Conservation (phyloP, 192 early-diverging fungal species). For the Linnemannia zychae region DNA sequence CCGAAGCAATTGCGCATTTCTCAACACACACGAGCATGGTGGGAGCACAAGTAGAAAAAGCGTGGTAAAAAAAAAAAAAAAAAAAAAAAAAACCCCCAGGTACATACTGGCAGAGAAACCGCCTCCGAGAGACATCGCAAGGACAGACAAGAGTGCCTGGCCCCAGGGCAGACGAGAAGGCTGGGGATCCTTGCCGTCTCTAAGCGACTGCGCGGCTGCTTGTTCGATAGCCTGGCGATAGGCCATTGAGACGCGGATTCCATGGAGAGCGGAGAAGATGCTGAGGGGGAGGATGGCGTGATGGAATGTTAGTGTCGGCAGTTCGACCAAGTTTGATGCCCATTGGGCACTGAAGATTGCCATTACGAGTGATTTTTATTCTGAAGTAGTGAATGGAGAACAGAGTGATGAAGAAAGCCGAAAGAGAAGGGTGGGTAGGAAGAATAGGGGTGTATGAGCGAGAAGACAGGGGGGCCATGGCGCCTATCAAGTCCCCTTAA, state of each 20-base stretch:
- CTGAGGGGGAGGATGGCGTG: constrained; percentile 45
- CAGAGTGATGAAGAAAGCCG: background rate
- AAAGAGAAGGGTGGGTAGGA: background rate
- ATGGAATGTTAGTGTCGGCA: constrained; percentile 51
- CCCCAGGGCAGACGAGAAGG: constrained; percentile 28
- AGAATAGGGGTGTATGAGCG: background rate
- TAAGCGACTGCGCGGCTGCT: constrained; percentile 39
- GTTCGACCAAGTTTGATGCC: constrained; percentile 39
- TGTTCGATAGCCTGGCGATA: constrained; percentile 48
- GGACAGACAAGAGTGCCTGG: constrained; percentile 43
- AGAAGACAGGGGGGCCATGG: background rate
- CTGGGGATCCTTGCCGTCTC: constrained; percentile 14
- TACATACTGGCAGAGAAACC: constrained; percentile 45
- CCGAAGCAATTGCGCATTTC: background rate
- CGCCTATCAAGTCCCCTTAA: background rate
- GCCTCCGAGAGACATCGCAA: constrained; percentile 46
- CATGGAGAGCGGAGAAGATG: constrained; percentile 48
- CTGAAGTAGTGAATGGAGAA: background rate
- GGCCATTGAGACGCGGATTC: constrained; percentile 47
- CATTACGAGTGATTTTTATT: constrained; percentile 8
- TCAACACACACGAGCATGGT: background rate
- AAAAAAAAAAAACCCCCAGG: background rate
- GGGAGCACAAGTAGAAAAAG: background rate
- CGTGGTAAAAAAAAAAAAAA: background rate
- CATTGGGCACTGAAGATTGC: constrained; percentile 37